Evolutionary conservation across 2,329 filamentous ascomycete species (phyloP).

Genomic region (Sporothrix pseudoabietina): DNA sequence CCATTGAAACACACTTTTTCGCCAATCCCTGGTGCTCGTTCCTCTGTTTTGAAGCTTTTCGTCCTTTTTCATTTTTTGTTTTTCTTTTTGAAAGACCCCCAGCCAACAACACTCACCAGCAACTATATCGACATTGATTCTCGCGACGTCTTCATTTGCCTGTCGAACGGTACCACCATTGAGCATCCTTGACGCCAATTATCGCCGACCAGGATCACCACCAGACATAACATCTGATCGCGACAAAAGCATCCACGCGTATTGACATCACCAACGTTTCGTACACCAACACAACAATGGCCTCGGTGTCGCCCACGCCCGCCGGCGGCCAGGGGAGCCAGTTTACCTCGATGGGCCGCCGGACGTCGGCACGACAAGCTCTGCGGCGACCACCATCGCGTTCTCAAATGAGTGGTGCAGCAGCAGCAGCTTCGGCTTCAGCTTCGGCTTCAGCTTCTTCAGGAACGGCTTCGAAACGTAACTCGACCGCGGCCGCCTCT

Average conservation of each 20-base stretch:
- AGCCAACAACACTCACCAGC: not conserved
- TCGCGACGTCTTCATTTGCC: not conserved
- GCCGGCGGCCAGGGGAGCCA: slow-evolving; percentile 51
- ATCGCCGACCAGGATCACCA: not conserved
- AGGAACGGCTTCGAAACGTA: slow-evolving; percentile 32
- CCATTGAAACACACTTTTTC: slow-evolving; percentile 4
- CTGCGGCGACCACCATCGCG: slow-evolving; percentile 55
- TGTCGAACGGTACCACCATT: slow-evolving; percentile 4
- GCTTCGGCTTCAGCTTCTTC: slow-evolving; percentile 13
- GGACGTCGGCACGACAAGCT: slow-evolving; percentile 60
- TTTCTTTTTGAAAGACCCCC: not conserved
- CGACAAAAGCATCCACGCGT: not conserved
- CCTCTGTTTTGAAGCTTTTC: not conserved
- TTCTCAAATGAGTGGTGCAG: slow-evolving; percentile 42
- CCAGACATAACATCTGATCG: not conserved
- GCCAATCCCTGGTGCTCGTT: slow-evolving; percentile 5
- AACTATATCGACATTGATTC: slow-evolving; percentile 9
- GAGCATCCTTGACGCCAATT: not conserved
- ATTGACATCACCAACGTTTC: slow-evolving; percentile 5
- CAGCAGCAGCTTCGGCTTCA: slow-evolving; percentile 2
- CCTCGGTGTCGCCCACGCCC: slow-evolving; percentile 59
- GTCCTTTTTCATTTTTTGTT: not conserved
- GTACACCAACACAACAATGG: slow-evolving; percentile 44
- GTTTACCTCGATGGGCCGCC: slow-evolving; percentile 51
- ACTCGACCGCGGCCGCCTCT: slow-evolving; percentile 3